A percentile compares a stretch with the other conserved stretches of the same genome.
Evolutionary conservation across 371 early-diverging fungal genomes (phyloP).

Genomic region (Edhazardia aedis): DNA sequence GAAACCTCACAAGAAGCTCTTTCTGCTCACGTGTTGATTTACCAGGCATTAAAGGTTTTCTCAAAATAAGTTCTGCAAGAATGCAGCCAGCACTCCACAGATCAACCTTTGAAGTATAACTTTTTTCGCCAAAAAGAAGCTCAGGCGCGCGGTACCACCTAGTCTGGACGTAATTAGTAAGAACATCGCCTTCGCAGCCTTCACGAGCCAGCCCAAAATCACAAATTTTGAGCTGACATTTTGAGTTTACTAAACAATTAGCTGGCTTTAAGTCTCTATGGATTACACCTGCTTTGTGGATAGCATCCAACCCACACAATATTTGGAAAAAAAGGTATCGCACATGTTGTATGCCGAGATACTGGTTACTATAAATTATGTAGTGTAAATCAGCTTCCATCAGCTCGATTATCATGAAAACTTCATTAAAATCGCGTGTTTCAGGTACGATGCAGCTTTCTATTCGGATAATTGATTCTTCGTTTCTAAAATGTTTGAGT

Average conservation of each 20-base stretch:
- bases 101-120: slow-evolving; percentile 19
- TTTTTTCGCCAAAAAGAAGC: slow-evolving; percentile 25
- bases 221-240: slow-evolving; percentile 17
- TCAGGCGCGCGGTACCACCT: slow-evolving; percentile 43
- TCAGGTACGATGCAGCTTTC: too few species aligned
- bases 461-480: too few species aligned
- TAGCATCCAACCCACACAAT: slow-evolving; percentile 8
- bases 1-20: too few species aligned
- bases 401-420: too few species aligned
- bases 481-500: background rate
- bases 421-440: too few species aligned
- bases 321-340: slow-evolving; percentile 19
- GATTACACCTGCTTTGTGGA: slow-evolving; percentile 15
- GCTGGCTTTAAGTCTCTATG: slow-evolving; percentile 27
- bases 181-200: background rate
- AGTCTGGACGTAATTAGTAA: background rate
- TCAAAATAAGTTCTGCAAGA: slow-evolving; percentile 18
- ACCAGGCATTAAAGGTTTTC: too few species aligned
- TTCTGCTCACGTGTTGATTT: too few species aligned
- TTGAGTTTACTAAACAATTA: slow-evolving; percentile 18
- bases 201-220: slow-evolving; percentile 28
- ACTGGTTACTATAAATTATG: too few species aligned
- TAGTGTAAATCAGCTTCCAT: too few species aligned
- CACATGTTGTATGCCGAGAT: background rate
- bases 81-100: slow-evolving; percentile 20